phyloP scores from a whole-genome alignment of 108 stramenopile genomes.

The Conticribra weissflogii region DNA sequence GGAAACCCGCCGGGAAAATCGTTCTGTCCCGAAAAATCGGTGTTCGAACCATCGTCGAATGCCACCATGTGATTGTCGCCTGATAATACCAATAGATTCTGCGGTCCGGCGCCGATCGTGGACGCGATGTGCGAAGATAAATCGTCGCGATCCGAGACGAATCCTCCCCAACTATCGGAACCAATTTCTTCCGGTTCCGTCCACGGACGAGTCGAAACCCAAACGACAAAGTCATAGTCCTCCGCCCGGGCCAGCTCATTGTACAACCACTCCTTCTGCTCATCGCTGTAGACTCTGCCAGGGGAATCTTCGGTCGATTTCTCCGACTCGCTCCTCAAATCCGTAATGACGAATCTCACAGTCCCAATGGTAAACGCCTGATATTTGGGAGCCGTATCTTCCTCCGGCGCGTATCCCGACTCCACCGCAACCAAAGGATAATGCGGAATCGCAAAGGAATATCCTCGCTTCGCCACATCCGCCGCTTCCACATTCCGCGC shows the following conservation, averaged over 20 bases:
- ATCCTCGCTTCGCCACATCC: conserved; percentile 36
- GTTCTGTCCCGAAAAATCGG: conserved; percentile 49
- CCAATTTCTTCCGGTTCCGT: conserved; percentile 46
- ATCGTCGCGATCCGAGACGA: conserved; percentile 34
- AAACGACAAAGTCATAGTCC: conserved; percentile 66
- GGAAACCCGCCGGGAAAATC: conserved; percentile 54
- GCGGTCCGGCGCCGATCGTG: conserved; percentile 49
- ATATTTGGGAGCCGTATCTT: conserved; percentile 39
- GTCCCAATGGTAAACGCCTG: conserved; percentile 69
- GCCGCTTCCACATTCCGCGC: conserved; percentile 27
- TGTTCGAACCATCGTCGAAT: conserved; percentile 63
- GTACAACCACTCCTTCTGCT: conserved; percentile 56
- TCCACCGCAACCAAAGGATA: conserved; percentile 30
- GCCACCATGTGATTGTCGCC: conserved; percentile 66
- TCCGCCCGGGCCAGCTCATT: conserved; percentile 47
- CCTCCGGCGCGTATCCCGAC: conserved; percentile 9
- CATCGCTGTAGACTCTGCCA: conserved; percentile 41
- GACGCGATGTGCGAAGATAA: conserved; percentile 41
- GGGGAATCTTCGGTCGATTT: conserved; percentile 25
- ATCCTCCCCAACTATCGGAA: conserved; percentile 55
- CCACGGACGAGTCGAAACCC: conserved; percentile 59
- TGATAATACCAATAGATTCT: conserved; percentile 54
- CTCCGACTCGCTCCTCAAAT: conserved; percentile 53
- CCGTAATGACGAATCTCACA: conserved; percentile 62
- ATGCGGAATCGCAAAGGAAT: conserved; percentile 51